A percentile compares a stretch with the other conserved stretches of the same genome.
phyloP scores from a whole-genome alignment of 768 basidiomycete genomes.

The Naganishia friedmannii region DNA sequence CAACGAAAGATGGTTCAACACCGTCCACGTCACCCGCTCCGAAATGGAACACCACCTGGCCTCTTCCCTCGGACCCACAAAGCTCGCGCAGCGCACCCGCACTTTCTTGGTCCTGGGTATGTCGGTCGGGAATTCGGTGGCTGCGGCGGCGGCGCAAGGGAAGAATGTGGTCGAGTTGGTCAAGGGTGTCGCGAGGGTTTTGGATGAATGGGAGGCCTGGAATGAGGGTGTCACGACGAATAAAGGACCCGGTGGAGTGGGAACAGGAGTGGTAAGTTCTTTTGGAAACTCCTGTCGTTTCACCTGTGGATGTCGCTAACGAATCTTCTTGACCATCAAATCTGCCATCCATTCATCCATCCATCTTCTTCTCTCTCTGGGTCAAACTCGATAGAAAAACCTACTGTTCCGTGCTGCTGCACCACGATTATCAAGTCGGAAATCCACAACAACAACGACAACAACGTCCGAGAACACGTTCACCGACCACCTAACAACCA shows the following conservation, averaged over 20 bases:
- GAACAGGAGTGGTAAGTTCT: slow-evolving; percentile 40
- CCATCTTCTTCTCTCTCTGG: slow-evolving; percentile 33
- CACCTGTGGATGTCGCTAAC: too few relatives aligned
- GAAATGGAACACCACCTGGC: slow-evolving; percentile 40
- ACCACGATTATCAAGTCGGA: too few relatives aligned
- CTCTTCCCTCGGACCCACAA: slow-evolving; percentile 7
- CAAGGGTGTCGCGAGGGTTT: slow-evolving; percentile 33
- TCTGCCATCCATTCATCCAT: not conserved
- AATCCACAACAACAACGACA: too few relatives aligned
- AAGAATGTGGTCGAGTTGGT: slow-evolving; percentile 35
- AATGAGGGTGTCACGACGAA: slow-evolving; percentile 36
- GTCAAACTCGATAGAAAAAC: not conserved
- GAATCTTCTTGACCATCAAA: not conserved
- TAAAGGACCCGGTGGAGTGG: slow-evolving; percentile 31
- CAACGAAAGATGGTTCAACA: slow-evolving; percentile 47
- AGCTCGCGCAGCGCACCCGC: slow-evolving; percentile 34
- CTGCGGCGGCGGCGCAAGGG: slow-evolving; percentile 20
- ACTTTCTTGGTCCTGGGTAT: slow-evolving; percentile 46
- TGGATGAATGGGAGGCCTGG: slow-evolving; percentile 50
- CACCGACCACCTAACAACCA: too few relatives aligned
- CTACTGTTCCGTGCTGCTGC: too few relatives aligned
- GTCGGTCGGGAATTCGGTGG: slow-evolving; percentile 41
- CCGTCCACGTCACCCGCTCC: slow-evolving; percentile 41
- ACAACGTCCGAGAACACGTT: too few relatives aligned
- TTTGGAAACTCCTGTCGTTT: too few relatives aligned